Conservation (phyloP, 2,329 filamentous ascomycete species). For the Cytospora leucostoma region DNA sequence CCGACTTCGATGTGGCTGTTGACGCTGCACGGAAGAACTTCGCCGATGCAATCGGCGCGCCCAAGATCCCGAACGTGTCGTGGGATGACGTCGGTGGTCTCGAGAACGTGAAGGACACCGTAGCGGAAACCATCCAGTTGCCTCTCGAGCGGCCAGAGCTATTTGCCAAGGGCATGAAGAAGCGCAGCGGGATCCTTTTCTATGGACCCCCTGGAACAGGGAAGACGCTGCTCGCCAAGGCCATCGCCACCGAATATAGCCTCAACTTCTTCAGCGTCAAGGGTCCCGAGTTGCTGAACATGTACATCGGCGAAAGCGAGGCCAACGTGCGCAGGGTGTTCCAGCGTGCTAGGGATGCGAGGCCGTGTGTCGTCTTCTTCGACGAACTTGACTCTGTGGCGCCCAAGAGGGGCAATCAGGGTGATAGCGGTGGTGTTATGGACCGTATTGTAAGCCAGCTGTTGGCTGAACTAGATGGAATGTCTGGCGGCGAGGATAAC, state of each 20-base stretch:
- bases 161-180: slow-evolving; percentile 97
- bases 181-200: slow-evolving; percentile 89
- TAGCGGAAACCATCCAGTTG: slow-evolving; percentile 93
- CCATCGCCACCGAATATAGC: slow-evolving; percentile 90
- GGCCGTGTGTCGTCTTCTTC: slow-evolving; percentile 90
- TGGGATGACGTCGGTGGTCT: slow-evolving; percentile 97
- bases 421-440: slow-evolving; percentile 97
- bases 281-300: slow-evolving; percentile 87
- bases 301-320: slow-evolving; percentile 95
- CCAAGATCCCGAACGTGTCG: slow-evolving; percentile 94
- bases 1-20: slow-evolving; percentile 89
- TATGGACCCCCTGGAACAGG: slow-evolving; percentile 90
- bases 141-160: slow-evolving; percentile 89
- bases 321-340: slow-evolving; percentile 89
- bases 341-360: slow-evolving; percentile 80
- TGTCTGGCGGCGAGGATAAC: slow-evolving; percentile 87
- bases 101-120: slow-evolving; percentile 92
- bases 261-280: slow-evolving; percentile 95
- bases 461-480: slow-evolving; percentile 92
- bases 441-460: slow-evolving; percentile 95
- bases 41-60: slow-evolving; percentile 93
- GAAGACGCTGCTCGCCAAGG: slow-evolving; percentile 90
- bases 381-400: slow-evolving; percentile 92
- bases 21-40: slow-evolving; percentile 97
- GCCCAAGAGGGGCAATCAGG: slow-evolving; percentile 94